Evolutionary conservation across 192 early-diverging fungal species (phyloP).

Genomic region (Obelidium mucronatum): DNA sequence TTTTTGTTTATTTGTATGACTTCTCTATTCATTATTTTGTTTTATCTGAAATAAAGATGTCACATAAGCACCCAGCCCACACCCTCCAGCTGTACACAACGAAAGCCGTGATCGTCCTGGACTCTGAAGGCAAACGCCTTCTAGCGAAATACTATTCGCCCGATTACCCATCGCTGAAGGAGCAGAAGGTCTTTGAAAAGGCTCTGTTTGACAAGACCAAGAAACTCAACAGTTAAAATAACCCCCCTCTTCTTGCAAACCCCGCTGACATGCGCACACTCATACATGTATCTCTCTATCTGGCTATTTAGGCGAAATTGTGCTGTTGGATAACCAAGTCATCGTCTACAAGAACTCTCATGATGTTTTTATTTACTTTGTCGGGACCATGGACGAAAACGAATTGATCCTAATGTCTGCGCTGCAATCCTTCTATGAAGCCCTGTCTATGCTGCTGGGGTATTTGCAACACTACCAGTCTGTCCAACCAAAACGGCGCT

Average conservation of each 20-base stretch:
- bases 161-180: conserved; percentile 72
- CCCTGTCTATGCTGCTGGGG: conserved; percentile 84
- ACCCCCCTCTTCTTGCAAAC: background rate
- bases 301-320: conserved; percentile 74
- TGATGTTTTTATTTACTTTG: conserved; percentile 91
- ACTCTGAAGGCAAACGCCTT: conserved; percentile 90
- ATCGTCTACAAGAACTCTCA: conserved; percentile 86
- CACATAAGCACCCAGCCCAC: conserved; percentile 19
- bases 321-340: conserved; percentile 93
- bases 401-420: conserved; percentile 85
- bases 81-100: conserved; percentile 87
- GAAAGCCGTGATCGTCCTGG: conserved; percentile 89
- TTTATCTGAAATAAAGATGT: background rate
- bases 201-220: conserved; percentile 92
- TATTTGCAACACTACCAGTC: no score
- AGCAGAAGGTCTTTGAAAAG: conserved; percentile 92
- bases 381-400: conserved; percentile 92
- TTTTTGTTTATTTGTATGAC: background rate
- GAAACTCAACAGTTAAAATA: conserved; percentile 68
- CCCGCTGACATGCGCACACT: no score
- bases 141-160: conserved; percentile 90
- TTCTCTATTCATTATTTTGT: background rate
- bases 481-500: no score
- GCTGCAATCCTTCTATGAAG: conserved; percentile 84
- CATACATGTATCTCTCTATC: no score